Conservation (phyloP, 495 filamentous ascomycete species). For the Acidiella bohemica region DNA sequence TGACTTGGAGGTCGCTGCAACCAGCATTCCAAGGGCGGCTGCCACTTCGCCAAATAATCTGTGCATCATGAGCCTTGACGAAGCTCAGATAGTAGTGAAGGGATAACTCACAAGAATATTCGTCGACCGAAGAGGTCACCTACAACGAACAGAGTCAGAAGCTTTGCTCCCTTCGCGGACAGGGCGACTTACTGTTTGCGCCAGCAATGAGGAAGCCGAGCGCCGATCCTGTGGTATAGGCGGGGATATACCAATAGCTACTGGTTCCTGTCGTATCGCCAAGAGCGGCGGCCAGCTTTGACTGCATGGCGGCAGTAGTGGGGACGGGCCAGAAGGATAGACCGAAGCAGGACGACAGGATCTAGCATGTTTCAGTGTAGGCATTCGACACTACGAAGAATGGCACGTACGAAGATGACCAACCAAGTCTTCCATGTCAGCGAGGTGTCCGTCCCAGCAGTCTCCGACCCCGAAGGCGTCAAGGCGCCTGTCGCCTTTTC, state of each 20-base stretch:
- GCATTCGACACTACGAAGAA: conserved; percentile 1
- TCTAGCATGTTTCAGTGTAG: conserved; percentile 9
- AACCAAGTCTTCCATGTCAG: conserved; percentile 22
- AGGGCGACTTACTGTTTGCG: no score
- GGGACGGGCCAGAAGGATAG: conserved; percentile 30
- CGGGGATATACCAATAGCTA: conserved; percentile 5
- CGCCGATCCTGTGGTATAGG: conserved; percentile 3
- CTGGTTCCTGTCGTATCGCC: conserved; percentile 13
- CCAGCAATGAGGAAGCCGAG: conserved; percentile 8
- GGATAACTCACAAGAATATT: conserved; percentile 13
- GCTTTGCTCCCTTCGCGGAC: no score
- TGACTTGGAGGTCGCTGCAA: conserved; percentile 15
- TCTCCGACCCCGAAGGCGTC: conserved; percentile 1
- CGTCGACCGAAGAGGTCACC: conserved; percentile 22
- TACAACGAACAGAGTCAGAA: no score
- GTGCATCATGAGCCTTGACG: conserved; percentile 7
- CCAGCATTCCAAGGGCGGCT: conserved; percentile 14
- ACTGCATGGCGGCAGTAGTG: conserved; percentile 17
- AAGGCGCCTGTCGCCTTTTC: conserved; percentile 1
- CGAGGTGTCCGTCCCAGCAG: neutral
- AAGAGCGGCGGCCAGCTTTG: conserved; percentile 19
- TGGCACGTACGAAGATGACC: conserved; percentile 23
- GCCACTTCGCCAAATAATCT: conserved; percentile 7
- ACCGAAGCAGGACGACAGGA: conserved; percentile 24
- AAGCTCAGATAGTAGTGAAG: neutral